Evolutionary conservation across 257 asterid species (phyloP).

Genomic region (Solanum paucissectum): DNA sequence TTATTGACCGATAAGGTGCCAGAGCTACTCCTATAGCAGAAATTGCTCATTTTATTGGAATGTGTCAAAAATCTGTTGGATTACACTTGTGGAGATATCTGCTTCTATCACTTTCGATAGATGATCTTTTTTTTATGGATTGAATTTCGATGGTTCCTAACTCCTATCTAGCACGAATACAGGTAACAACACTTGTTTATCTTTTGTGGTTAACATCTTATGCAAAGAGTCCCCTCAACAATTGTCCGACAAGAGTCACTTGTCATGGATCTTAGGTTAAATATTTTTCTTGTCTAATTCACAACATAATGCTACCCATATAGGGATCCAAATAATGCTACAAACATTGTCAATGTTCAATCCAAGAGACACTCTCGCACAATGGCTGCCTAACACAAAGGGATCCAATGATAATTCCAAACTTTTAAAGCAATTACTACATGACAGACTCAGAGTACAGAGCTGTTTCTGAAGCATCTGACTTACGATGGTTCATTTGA

Average conservation of each 20-base stretch:
- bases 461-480: background rate
- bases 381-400: background rate
- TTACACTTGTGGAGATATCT: background rate
- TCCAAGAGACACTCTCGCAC: background rate
- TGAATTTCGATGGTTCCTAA: background rate
- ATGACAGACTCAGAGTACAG: background rate
- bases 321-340: background rate
- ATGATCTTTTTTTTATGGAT: background rate
- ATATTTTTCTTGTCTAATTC: background rate
- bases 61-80: background rate
- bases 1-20: background rate
- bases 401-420: background rate
- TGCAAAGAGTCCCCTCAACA: background rate
- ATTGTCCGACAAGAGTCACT: background rate
- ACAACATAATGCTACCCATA: background rate
- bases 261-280: background rate
- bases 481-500: background rate
- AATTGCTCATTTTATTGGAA: background rate
- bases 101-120: background rate
- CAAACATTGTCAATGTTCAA: background rate
- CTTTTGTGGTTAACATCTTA: background rate
- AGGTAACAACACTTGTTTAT: background rate
- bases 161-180: background rate
- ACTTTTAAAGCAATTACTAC: background rate
- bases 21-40: too few species aligned